Conservation (phyloP, 148 eudicot genomes). For the Tetragonia tetragonoides region DNA sequence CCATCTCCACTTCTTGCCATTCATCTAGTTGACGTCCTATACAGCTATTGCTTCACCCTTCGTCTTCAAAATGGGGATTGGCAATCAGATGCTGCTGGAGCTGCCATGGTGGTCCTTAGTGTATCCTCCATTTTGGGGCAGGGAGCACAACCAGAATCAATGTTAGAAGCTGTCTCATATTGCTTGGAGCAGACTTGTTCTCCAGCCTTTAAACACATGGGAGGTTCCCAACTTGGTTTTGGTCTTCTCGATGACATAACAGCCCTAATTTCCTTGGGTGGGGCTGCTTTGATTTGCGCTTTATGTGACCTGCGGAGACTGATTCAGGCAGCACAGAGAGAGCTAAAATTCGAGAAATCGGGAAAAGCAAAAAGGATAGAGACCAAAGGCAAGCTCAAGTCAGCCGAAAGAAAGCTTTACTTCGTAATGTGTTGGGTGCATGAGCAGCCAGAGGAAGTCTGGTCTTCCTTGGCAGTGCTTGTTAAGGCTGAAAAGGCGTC, state of each 20-base stretch:
- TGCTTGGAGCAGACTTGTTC: slow-evolving; percentile 89
- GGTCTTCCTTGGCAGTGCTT: slow-evolving; percentile 57
- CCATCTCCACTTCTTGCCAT: slow-evolving; percentile 82
- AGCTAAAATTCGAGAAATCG: slow-evolving; percentile 53
- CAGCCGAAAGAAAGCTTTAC: slow-evolving; percentile 61
- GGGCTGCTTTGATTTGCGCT: slow-evolving; percentile 57
- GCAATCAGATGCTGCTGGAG: slow-evolving; percentile 67
- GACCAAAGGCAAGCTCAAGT: slow-evolving; percentile 57
- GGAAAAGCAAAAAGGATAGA: slow-evolving; percentile 39
- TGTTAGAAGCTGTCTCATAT: slow-evolving; percentile 55
- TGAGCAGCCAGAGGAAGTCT: slow-evolving; percentile 68
- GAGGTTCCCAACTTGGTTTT: slow-evolving; percentile 71
- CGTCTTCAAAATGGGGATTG: slow-evolving; percentile 93
- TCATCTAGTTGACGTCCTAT: slow-evolving; percentile 75
- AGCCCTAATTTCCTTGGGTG: slow-evolving; percentile 49
- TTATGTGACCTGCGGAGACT: slow-evolving; percentile 61
- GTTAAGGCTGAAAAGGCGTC: slow-evolving; percentile 60
- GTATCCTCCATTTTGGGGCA: slow-evolving; percentile 72
- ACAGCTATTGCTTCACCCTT: slow-evolving; percentile 83
- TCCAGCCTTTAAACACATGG: slow-evolving; percentile 61
- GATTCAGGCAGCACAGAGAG: slow-evolving; percentile 51
- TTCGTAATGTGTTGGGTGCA: slow-evolving; percentile 87
- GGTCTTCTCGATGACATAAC: slow-evolving; percentile 65
- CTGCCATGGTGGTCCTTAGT: slow-evolving; percentile 50
- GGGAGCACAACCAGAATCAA: slow-evolving; percentile 57